Percentiles rank a stretch among this genome's conserved stretches.
phyloP scores from a whole-genome alignment of 352 stramenopile genomes.

The Phytophthora meadii region DNA sequence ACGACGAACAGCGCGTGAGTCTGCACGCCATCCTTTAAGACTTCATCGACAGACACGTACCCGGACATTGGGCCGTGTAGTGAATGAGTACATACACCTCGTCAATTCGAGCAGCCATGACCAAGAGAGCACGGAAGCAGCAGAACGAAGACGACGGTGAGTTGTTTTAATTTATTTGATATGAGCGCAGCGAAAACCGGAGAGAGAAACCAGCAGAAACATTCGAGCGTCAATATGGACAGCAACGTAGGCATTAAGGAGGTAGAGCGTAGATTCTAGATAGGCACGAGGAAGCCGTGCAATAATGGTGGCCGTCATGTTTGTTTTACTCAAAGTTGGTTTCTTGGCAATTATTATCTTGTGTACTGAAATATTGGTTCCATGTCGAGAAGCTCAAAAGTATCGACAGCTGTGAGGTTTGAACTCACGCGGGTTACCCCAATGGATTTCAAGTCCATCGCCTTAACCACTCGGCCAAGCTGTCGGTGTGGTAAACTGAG shows the following conservation, averaged over 20 bases:
- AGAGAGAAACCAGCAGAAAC: slow-evolving; percentile 24
- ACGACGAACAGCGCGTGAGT: slow-evolving; percentile 67
- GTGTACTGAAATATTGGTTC: neutral
- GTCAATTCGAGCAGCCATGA: slow-evolving; percentile 11
- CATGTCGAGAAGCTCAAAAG: slow-evolving; percentile 11
- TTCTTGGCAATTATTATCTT: neutral
- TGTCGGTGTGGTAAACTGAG: slow-evolving; percentile 8
- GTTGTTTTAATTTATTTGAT: slow-evolving; percentile 53
- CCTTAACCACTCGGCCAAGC: slow-evolving; percentile 46
- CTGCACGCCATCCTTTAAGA: slow-evolving; percentile 69
- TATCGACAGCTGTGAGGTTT: slow-evolving; percentile 44
- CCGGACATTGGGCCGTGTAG: slow-evolving; percentile 2
- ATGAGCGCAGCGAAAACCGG: slow-evolving; percentile 34
- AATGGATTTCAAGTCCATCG: slow-evolving; percentile 49
- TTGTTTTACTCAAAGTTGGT: slow-evolving; percentile 16
- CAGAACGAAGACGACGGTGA: slow-evolving; percentile 11
- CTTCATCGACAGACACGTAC: slow-evolving; percentile 10
- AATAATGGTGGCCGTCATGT: slow-evolving; percentile 22
- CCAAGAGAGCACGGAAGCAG: slow-evolving; percentile 1
- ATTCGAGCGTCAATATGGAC: slow-evolving; percentile 18
- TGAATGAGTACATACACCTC: slow-evolving; percentile 13
- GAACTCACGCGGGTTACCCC: slow-evolving; percentile 40
- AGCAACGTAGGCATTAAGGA: slow-evolving; percentile 18
- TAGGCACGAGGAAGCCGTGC: slow-evolving; percentile 9
- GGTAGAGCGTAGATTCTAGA: slow-evolving; percentile 19